Evolutionary conservation across 1,284 basidiomycete genomes (phyloP).

Genomic region (Ceratobasidium sp.): DNA sequence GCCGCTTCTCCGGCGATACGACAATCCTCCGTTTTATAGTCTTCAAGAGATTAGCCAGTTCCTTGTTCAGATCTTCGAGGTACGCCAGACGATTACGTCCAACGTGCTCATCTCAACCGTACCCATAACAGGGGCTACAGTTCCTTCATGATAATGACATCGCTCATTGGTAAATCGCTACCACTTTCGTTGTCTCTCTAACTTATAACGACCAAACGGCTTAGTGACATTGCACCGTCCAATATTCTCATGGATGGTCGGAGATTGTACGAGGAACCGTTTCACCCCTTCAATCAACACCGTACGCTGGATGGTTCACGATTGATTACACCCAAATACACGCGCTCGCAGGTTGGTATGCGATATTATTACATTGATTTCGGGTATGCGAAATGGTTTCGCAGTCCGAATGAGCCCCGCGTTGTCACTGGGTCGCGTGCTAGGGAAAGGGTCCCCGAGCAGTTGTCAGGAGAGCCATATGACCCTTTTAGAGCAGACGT

Average conservation of each 20-base stretch:
- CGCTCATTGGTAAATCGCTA: background rate
- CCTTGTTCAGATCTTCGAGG: slow-evolving; percentile 7
- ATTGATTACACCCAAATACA: background rate
- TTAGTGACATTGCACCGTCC: background rate
- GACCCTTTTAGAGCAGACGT: slow-evolving; percentile 4
- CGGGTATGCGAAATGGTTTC: slow-evolving; percentile 9
- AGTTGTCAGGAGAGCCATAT: background rate
- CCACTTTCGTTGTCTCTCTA: background rate
- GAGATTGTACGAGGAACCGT: background rate
- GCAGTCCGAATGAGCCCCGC: background rate
- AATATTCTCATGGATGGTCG: slow-evolving; percentile 2
- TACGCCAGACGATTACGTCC: background rate
- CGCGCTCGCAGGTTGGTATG: background rate
- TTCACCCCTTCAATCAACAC: background rate
- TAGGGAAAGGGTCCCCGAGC: background rate
- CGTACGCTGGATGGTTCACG: background rate
- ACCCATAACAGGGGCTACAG: background rate
- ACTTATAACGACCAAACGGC: background rate
- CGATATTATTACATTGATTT: slow-evolving; percentile 11
- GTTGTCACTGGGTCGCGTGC: background rate
- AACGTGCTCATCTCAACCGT: background rate
- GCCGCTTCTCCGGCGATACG: slow-evolving; percentile 2
- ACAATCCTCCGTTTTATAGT: slow-evolving; percentile 10
- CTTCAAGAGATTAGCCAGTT: background rate
- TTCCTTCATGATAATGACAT: background rate